These are phyloP conservation scores for Draba incana DNA, from an alignment of 345 rosid genomes.

Conservation along the genomic window DNA sequence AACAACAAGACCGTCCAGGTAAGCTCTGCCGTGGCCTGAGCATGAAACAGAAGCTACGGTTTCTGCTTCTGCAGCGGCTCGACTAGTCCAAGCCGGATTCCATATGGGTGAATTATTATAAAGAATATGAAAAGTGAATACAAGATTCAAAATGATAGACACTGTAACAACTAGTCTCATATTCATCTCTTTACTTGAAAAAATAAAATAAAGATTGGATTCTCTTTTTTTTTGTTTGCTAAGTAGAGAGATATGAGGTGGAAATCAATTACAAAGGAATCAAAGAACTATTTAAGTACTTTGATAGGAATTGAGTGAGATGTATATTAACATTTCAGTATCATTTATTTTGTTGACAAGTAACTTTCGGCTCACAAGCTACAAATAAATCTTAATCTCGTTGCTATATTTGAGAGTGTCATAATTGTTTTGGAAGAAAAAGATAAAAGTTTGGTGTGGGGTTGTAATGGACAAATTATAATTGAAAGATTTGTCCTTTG, in stretches of 20 bases:
- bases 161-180: neutral
- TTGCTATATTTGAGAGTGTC: too few species aligned
- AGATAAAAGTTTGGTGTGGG: too few species aligned
- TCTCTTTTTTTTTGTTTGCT: too few species aligned
- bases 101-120: conserved; percentile 21
- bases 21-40: conserved; percentile 80
- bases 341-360: too few species aligned
- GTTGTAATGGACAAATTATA: too few species aligned
- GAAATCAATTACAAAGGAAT: neutral
- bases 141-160: conserved; percentile 48
- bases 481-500: neutral
- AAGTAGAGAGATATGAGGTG: conserved; percentile 1
- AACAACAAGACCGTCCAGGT: conserved; percentile 53
- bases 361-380: too few species aligned
- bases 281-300: neutral
- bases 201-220: too few species aligned
- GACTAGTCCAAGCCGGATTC: conserved; percentile 57
- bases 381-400: too few species aligned
- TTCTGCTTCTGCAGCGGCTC: conserved; percentile 68
- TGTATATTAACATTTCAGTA: too few species aligned
- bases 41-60: conserved; percentile 59
- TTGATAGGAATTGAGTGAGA: neutral
- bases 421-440: too few species aligned
- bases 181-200: conserved; percentile 5
- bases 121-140: conserved; percentile 32